Evolutionary conservation across 441 rosid species (phyloP).

Genomic region (Erysimum cheiri): DNA sequence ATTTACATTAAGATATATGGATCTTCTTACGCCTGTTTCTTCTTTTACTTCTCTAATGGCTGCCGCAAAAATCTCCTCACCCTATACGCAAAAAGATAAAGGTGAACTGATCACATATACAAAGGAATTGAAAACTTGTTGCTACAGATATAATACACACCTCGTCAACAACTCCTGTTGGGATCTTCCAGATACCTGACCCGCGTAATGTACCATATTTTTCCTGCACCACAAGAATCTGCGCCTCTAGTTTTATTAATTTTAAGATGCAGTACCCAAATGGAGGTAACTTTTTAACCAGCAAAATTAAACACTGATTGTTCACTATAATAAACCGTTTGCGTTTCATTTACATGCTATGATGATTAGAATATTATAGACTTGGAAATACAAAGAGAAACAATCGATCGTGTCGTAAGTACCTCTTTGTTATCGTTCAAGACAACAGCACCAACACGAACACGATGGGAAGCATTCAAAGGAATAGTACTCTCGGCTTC

Average conservation of each 20-base stretch:
- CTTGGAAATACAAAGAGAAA: background rate
- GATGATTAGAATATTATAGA: background rate
- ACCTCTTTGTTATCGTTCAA: constrained; percentile 82
- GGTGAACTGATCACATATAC: constrained; percentile 22
- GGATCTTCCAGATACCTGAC: constrained; percentile 56
- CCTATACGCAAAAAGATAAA: constrained; percentile 48
- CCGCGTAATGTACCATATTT: constrained; percentile 64
- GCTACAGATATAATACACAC: constrained; percentile 46
- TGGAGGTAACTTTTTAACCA: background rate
- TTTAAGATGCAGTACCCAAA: background rate
- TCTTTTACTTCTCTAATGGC: constrained; percentile 86
- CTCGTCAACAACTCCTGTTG: constrained; percentile 92
- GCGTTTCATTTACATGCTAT: background rate
- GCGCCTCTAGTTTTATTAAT: constrained; percentile 31
- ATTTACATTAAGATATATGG: constrained; percentile 1
- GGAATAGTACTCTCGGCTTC: constrained; percentile 68
- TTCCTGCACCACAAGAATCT: constrained; percentile 89
- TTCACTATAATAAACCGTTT: background rate
- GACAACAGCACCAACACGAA: constrained; percentile 74
- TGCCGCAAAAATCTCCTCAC: constrained; percentile 75
- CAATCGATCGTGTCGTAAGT: constrained; percentile 8
- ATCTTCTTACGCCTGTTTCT: constrained; percentile 81
- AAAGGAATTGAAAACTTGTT: constrained; percentile 2
- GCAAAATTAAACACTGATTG: background rate
- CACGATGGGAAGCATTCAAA: constrained; percentile 81